A percentile compares a stretch with the other conserved stretches of the same genome.
These are phyloP conservation scores for Magnolia sinica DNA, from an alignment of 164 flowering plant species.

Conservation along the genomic window DNA sequence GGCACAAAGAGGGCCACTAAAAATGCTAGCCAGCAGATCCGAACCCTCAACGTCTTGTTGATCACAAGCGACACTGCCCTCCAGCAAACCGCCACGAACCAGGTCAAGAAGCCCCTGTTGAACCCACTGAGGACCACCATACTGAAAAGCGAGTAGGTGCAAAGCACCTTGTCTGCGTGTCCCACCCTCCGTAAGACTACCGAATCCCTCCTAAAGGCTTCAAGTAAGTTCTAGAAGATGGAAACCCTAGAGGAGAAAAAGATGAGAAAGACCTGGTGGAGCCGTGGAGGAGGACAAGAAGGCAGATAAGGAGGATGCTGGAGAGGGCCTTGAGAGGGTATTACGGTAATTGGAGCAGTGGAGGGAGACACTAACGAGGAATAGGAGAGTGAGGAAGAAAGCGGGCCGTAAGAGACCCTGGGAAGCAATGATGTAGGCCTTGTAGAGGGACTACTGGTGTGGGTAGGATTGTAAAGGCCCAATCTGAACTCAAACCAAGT, in stretches of 20 bases:
- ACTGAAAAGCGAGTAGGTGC: slow-evolving; percentile 51
- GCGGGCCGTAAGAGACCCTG: slow-evolving; percentile 61
- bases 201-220: slow-evolving; percentile 19
- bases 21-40: slow-evolving; percentile 37
- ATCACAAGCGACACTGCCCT: slow-evolving; percentile 51
- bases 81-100: slow-evolving; percentile 46
- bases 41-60: slow-evolving; percentile 46
- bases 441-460: slow-evolving; percentile 42
- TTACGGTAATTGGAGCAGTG: slow-evolving; percentile 11
- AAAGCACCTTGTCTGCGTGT: slow-evolving; percentile 19
- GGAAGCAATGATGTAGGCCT: slow-evolving; percentile 47
- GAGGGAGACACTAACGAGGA: slow-evolving; percentile 49
- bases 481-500: too few relatives aligned
- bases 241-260: slow-evolving; percentile 11
- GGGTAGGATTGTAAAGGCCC: background rate
- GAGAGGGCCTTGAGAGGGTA: slow-evolving; percentile 13
- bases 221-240: slow-evolving; percentile 4
- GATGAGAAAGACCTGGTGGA: slow-evolving; percentile 28
- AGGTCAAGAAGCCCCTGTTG: slow-evolving; percentile 28
- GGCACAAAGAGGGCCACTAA: slow-evolving; percentile 34
- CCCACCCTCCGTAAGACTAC: background rate
- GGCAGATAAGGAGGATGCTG: slow-evolving; percentile 22
- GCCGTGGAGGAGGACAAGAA: slow-evolving; percentile 38
- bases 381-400: slow-evolving; percentile 54
- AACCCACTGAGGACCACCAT: slow-evolving; percentile 40